Evolutionary conservation across 2,329 filamentous ascomycete species (phyloP).

Genomic region (Aurifilum marmelostoma): DNA sequence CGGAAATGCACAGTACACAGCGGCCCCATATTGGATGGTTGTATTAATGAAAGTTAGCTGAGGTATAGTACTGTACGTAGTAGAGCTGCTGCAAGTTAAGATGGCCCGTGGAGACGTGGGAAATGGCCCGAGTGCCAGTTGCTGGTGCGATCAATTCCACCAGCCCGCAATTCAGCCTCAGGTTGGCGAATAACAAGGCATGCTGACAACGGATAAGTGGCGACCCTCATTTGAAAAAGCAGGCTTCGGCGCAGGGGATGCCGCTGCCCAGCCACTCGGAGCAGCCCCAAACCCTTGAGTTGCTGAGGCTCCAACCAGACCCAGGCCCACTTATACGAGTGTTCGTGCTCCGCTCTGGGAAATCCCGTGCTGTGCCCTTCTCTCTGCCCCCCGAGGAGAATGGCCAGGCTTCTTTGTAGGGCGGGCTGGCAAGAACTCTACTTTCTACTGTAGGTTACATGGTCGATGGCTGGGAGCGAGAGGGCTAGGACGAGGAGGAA

Average conservation of each 20-base stretch:
- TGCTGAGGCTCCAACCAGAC: conserved; percentile 22
- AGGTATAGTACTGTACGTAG: background rate
- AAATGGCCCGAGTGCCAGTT: conserved; percentile 22
- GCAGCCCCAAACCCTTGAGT: conserved; percentile 22
- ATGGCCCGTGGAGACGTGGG: conserved; percentile 15
- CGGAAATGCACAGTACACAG: background rate
- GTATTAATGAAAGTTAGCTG: background rate
- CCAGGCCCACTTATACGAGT: conserved; percentile 23
- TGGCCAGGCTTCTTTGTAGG: conserved; percentile 6
- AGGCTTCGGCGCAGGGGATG: conserved; percentile 23
- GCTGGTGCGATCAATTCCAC: conserved; percentile 9
- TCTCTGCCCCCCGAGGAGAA: conserved; percentile 1
- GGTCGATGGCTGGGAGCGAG: conserved; percentile 4
- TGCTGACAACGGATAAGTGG: conserved; percentile 22
- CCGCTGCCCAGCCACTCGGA: conserved; percentile 24
- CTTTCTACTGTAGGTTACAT: background rate
- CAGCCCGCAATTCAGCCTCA: conserved; percentile 21
- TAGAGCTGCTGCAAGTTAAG: background rate
- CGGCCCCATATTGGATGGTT: background rate
- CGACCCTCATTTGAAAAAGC: conserved; percentile 24
- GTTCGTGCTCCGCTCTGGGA: background rate
- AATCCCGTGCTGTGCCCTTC: background rate
- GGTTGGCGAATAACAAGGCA: conserved; percentile 23
- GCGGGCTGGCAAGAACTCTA: conserved; percentile 15
- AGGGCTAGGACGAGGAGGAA: conserved; percentile 5